Evolutionary conservation across 306 rosid species (phyloP).

Genomic region (Canavalia ensiformis): DNA sequence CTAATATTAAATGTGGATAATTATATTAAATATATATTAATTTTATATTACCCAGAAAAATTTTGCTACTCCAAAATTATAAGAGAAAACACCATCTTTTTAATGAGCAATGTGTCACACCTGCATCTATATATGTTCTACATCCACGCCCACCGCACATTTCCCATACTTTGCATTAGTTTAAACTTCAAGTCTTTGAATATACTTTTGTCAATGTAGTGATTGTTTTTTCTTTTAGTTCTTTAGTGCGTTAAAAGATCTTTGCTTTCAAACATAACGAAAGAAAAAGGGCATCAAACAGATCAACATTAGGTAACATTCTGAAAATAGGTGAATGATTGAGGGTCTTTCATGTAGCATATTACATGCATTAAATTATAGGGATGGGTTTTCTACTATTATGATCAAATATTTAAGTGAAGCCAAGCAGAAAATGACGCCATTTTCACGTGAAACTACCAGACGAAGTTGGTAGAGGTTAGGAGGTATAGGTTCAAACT

Average conservation of each 20-base stretch:
- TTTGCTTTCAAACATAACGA: background rate
- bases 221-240: background rate
- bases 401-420: slow-evolving; percentile 25
- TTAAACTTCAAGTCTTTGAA: background rate
- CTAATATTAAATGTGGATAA: too few species aligned
- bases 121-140: too few species aligned
- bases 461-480: background rate
- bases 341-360: slow-evolving; percentile 20
- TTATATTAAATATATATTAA: too few species aligned
- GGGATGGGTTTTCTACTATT: slow-evolving; percentile 43
- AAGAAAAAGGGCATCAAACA: slow-evolving; percentile 25
- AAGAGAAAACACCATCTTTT: too few species aligned
- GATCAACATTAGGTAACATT: slow-evolving; percentile 3
- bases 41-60: too few species aligned
- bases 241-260: background rate
- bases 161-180: too few species aligned
- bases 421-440: slow-evolving; percentile 64
- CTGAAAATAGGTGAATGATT: slow-evolving; percentile 37
- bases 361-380: slow-evolving; percentile 28
- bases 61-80: too few species aligned
- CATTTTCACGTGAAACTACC: slow-evolving; percentile 54
- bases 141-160: too few species aligned
- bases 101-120: too few species aligned
- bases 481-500: slow-evolving; percentile 13
- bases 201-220: background rate